Percentiles rank a stretch among this genome's conserved stretches.
phyloP scores from a whole-genome alignment of 352 stramenopile species.

The Globisporangium yorkense region DNA sequence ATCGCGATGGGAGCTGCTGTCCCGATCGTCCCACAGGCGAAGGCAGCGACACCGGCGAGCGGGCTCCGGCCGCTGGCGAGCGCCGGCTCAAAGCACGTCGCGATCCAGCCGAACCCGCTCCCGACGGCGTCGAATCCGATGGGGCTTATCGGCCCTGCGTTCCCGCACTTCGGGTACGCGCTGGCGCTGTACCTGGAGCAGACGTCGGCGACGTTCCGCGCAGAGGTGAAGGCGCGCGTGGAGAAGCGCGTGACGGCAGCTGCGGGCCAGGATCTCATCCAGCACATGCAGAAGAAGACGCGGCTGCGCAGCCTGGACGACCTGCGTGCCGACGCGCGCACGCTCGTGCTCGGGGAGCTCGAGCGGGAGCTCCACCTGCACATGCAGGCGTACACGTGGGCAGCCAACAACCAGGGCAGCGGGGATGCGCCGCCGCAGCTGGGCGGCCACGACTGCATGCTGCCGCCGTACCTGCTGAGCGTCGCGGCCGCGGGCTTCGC shows the following conservation, averaged over 20 bases:
- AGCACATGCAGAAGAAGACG: slow-evolving; percentile 85
- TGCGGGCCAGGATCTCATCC: slow-evolving; percentile 63
- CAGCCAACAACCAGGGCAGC: slow-evolving; percentile 18
- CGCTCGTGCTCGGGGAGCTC: slow-evolving; percentile 58
- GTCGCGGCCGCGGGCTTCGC: slow-evolving; percentile 51
- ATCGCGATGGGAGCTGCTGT: slow-evolving; percentile 8
- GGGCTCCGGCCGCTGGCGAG: slow-evolving; percentile 7
- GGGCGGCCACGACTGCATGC: slow-evolving; percentile 9
- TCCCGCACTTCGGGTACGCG: slow-evolving; percentile 59
- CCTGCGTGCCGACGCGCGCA: slow-evolving; percentile 55
- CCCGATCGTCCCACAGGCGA: slow-evolving; percentile 9
- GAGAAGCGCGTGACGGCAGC: slow-evolving; percentile 72
- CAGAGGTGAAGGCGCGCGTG: slow-evolving; percentile 63
- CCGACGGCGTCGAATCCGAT: slow-evolving; percentile 68
- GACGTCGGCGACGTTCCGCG: slow-evolving; percentile 56
- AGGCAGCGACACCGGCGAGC: slow-evolving; percentile 14
- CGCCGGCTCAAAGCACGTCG: slow-evolving; percentile 40
- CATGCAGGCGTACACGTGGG: slow-evolving; percentile 68
- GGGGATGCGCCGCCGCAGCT: slow-evolving; percentile 5
- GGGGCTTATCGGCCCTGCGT: slow-evolving; percentile 41
- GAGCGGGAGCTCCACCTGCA: slow-evolving; percentile 67
- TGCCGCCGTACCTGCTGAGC: slow-evolving; percentile 56
- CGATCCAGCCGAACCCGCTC: slow-evolving; percentile 75
- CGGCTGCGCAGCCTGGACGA: slow-evolving; percentile 64
- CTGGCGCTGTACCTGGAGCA: slow-evolving; percentile 73